A percentile compares a stretch with the other conserved stretches of the same genome.
Evolutionary conservation across 306 rosid genomes (phyloP).

Genomic region (Gastrolobium villosum): DNA sequence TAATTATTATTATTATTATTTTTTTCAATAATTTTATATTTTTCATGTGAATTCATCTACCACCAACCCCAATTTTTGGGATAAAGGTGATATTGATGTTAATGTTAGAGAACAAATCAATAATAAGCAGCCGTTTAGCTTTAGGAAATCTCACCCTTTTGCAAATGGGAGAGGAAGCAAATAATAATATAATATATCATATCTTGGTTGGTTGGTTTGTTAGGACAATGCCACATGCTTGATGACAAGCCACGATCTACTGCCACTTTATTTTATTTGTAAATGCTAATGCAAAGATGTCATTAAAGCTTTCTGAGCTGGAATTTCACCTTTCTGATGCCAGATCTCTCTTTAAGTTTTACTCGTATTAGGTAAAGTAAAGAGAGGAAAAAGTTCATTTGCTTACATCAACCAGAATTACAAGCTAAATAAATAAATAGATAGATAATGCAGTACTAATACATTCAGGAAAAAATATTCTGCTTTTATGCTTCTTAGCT

Average conservation of each 20-base stretch:
- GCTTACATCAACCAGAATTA: slow-evolving; percentile 29
- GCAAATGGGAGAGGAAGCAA: slow-evolving; percentile 28
- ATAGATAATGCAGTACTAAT: not conserved
- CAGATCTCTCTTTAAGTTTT: slow-evolving; percentile 42
- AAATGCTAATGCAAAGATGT: slow-evolving; percentile 29
- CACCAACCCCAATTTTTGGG: too few species aligned
- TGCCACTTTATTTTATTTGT: slow-evolving; percentile 23
- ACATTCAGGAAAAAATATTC: slow-evolving; percentile 2
- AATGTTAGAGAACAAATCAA: not conserved
- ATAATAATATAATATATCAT: not conserved
- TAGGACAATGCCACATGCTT: slow-evolving; percentile 46
- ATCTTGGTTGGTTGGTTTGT: not conserved
- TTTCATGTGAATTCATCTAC: too few species aligned
- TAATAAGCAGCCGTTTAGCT: slow-evolving; percentile 9
- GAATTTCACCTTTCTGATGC: slow-evolving; percentile 53
- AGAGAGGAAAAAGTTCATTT: slow-evolving; percentile 31
- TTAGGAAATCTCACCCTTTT: slow-evolving; percentile 22
- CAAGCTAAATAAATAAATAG: slow-evolving; percentile 2
- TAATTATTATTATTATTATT: too few species aligned
- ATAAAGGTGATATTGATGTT: too few species aligned
- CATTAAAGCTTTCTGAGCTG: slow-evolving; percentile 49
- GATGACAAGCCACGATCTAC: slow-evolving; percentile 40
- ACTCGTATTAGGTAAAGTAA: slow-evolving; percentile 40
- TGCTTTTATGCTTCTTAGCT: slow-evolving; percentile 15
- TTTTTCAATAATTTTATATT: too few species aligned